phyloP scores from a whole-genome alignment of 208 protist genomes.

The Leishmania aethiopica region DNA sequence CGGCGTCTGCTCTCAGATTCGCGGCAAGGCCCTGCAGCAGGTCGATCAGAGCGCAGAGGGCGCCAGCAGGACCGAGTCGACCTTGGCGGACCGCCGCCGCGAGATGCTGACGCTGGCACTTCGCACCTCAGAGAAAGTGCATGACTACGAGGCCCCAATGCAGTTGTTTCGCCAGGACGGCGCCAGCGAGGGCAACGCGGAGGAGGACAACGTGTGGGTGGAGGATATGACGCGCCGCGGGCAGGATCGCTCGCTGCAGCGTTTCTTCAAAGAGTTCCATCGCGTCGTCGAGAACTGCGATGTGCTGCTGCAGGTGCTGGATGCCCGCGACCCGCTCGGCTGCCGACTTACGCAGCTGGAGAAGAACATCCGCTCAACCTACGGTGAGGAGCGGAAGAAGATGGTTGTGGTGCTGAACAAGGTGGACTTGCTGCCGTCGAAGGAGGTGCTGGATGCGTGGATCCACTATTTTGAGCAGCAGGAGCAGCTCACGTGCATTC shows the following conservation, averaged over 20 bases:
- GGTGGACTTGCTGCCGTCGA: slow-evolving; percentile 96
- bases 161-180: slow-evolving; percentile 32
- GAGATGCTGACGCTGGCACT: slow-evolving; percentile 80
- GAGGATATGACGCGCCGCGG: slow-evolving; percentile 63
- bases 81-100: slow-evolving; percentile 47
- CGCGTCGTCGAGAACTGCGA: slow-evolving; percentile 94
- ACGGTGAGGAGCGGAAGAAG: slow-evolving; percentile 92
- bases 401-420: slow-evolving; percentile 98
- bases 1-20: slow-evolving; percentile 2
- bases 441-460: slow-evolving; percentile 90
- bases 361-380: slow-evolving; percentile 86
- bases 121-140: slow-evolving; percentile 68
- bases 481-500: slow-evolving; percentile 81
- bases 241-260: slow-evolving; percentile 74
- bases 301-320: slow-evolving; percentile 97
- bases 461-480: slow-evolving; percentile 84
- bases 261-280: slow-evolving; percentile 92
- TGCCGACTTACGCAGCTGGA: slow-evolving; percentile 95
- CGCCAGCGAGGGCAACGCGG: slow-evolving; percentile 14
- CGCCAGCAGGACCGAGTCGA: slow-evolving; percentile 33
- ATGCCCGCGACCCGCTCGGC: slow-evolving; percentile 97
- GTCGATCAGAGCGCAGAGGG: background rate
- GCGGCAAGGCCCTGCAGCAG: slow-evolving; percentile 28
- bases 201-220: slow-evolving; percentile 34
- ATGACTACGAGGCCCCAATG: slow-evolving; percentile 77